Base-by-base conservation (phyloP, 768 basidiomycete species). In the Nidularia sp. region DNA sequence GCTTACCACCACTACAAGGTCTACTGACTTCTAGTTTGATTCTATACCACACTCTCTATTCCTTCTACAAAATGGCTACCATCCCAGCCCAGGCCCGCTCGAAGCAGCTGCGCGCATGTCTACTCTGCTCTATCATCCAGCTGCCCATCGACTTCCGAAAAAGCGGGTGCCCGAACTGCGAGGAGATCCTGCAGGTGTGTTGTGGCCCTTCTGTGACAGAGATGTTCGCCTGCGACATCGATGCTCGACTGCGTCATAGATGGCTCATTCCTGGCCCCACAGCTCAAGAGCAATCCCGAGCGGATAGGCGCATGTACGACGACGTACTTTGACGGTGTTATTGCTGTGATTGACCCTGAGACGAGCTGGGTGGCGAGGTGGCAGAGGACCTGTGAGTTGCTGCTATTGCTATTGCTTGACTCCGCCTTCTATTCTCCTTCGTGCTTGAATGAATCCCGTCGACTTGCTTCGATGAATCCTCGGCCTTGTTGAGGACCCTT, bases 361-460 rank as follows among this genome's bases (percentile, higher is more conserved):
- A 78, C 79, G 46, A 93, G 91, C 65, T 99, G 97, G 97, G 94
- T 98, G 5, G 90, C 91, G 5, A 81, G 90, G 58, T 99, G 95
- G 94, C 95, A 99, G 68, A 74, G 96, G 65, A 93, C 88, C 58
- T 84, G 96, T 95, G 59, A 56, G 87, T 78, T 33, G 12, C 33
- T 8, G n/a, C n/a, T n/a, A n/a, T n/a, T n/a, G n/a, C n/a, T n/a
- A n/a, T n/a, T n/a, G n/a, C n/a, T n/a, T n/a, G n/a, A n/a, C n/a
- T n/a, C n/a, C n/a, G n/a, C n/a, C n/a, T n/a, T n/a, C n/a, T n/a
- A n/a, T n/a, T n/a, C n/a, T n/a, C n/a, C n/a, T n/a, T n/a, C n/a
- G n/a, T n/a, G n/a, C n/a, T n/a, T n/a, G n/a, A n/a, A n/a, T n/a
- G n/a, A n/a, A n/a, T n/a, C n/a, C n/a, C n/a, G n/a, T n/a, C 25